A percentile compares a stretch with the other conserved stretches of the same genome.
These are phyloP conservation scores for Globisporangium heterothallicum DNA, from an alignment of 352 stramenopile genomes.

Conservation along the genomic window DNA sequence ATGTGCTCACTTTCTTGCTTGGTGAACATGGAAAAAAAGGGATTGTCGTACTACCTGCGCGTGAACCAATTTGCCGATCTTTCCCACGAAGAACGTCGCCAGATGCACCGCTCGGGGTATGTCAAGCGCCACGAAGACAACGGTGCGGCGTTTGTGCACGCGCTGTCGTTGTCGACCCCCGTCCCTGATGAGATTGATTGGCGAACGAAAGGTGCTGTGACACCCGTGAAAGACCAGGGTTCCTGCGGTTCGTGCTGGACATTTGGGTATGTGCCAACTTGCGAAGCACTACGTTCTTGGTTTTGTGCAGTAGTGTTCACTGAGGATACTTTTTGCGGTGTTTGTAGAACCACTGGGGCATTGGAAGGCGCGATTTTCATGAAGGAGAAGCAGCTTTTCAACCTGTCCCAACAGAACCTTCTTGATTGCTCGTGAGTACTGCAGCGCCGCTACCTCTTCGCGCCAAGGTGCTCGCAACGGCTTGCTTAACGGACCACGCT, in stretches of 20 bases:
- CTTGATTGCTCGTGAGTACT: constrained; percentile 83
- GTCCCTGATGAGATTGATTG: constrained; percentile 81
- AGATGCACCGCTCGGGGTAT: constrained; percentile 33
- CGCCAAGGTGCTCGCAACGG: no score
- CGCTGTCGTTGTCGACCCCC: constrained; percentile 25
- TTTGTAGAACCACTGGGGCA: constrained; percentile 64
- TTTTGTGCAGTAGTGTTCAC: not conserved
- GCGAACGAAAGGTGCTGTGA: constrained; percentile 82
- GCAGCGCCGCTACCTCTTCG: no score
- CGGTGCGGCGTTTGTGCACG: constrained; percentile 41
- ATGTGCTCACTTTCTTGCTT: not conserved
- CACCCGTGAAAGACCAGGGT: constrained; percentile 89
- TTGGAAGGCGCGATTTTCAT: constrained; percentile 72
- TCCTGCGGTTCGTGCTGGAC: constrained; percentile 91
- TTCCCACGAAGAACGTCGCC: constrained; percentile 58
- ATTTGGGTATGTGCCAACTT: constrained; percentile 56
- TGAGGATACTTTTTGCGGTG: constrained; percentile 9
- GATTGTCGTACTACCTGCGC: constrained; percentile 66
- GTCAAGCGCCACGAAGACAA: constrained; percentile 62
- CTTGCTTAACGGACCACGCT: no score
- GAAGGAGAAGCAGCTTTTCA: constrained; percentile 68
- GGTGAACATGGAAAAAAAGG: constrained; percentile 19
- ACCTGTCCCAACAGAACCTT: constrained; percentile 87
- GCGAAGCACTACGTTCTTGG: not conserved
- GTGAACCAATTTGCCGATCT: constrained; percentile 85